Percentiles rank a stretch among this genome's conserved stretches.
Evolutionary conservation across 768 basidiomycete species (phyloP).

Genomic region (Gelatoporia subvermispora): DNA sequence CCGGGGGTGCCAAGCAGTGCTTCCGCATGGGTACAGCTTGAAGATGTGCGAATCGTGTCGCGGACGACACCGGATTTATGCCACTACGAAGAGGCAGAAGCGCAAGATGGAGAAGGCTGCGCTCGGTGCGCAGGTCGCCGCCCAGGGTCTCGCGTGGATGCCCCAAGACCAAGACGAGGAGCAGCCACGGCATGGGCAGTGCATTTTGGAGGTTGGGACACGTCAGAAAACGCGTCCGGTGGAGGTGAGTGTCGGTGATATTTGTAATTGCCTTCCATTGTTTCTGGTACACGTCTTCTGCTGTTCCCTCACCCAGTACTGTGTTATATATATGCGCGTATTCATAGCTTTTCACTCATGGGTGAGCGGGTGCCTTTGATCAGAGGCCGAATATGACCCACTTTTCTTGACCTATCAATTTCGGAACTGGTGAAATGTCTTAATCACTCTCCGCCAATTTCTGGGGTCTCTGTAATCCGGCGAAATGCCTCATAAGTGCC

Average conservation of each 20-base stretch:
- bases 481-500: too few relatives aligned
- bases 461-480: too few relatives aligned
- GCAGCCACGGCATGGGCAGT: slow-evolving; percentile 1
- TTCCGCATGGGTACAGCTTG: slow-evolving; percentile 27
- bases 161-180: slow-evolving; percentile 16
- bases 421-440: too few relatives aligned
- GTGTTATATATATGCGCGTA: too few relatives aligned
- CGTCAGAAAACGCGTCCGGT: not conserved
- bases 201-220: slow-evolving; percentile 7
- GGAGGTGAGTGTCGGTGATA: slow-evolving; percentile 2
- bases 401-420: too few relatives aligned
- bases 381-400: too few relatives aligned
- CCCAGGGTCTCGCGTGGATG: slow-evolving; percentile 22
- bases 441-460: too few relatives aligned
- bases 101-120: slow-evolving; percentile 49
- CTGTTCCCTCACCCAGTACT: too few relatives aligned
- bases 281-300: too few relatives aligned
- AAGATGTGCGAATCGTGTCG: slow-evolving; percentile 55
- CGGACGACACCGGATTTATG: slow-evolving; percentile 46
- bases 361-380: too few relatives aligned
- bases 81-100: slow-evolving; percentile 44
- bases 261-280: not conserved
- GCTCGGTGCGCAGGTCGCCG: slow-evolving; percentile 11
- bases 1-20: slow-evolving; percentile 34
- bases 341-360: too few relatives aligned